phyloP scores from a whole-genome alignment of 768 basidiomycete genomes.

The Mycena galopus region DNA sequence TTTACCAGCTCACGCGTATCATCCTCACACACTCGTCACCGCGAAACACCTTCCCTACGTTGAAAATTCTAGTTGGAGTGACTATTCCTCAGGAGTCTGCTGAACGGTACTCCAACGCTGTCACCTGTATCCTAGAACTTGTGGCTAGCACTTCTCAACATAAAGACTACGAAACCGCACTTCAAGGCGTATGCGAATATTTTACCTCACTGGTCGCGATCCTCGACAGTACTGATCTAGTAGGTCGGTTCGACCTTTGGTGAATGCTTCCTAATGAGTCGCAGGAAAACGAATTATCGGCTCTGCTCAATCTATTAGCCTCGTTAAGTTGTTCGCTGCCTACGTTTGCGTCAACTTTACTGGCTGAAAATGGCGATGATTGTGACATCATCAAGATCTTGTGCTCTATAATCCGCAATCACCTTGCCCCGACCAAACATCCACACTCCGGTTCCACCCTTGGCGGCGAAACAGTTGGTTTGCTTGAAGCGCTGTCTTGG shows the following conservation, averaged over 20 bases:
- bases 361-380: conserved; percentile 48
- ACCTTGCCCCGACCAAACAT: conserved; percentile 51
- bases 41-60: conserved; percentile 55
- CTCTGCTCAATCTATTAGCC: conserved; percentile 67
- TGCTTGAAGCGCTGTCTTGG: conserved; percentile 70
- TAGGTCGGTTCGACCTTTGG: conserved; percentile 44
- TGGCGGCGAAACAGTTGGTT: conserved; percentile 55
- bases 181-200: conserved; percentile 49
- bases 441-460: conserved; percentile 48
- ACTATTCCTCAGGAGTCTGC: conserved; percentile 41
- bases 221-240: conserved; percentile 54
- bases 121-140: conserved; percentile 60
- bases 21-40: conserved; percentile 69
- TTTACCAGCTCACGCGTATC: conserved; percentile 66
- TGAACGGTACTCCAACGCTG: conserved; percentile 56
- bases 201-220: conserved; percentile 55
- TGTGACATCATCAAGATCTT: conserved; percentile 56
- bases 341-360: conserved; percentile 54
- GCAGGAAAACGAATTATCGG: conserved; percentile 61
- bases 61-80: conserved; percentile 65
- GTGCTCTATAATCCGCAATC: conserved; percentile 55
- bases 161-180: conserved; percentile 49
- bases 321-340: conserved; percentile 63
- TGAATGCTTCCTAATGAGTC: conserved; percentile 20
- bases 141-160: conserved; percentile 53